Base-by-base conservation (phyloP, 495 filamentous ascomycete species). In the Tuber melanosporum region DNA sequence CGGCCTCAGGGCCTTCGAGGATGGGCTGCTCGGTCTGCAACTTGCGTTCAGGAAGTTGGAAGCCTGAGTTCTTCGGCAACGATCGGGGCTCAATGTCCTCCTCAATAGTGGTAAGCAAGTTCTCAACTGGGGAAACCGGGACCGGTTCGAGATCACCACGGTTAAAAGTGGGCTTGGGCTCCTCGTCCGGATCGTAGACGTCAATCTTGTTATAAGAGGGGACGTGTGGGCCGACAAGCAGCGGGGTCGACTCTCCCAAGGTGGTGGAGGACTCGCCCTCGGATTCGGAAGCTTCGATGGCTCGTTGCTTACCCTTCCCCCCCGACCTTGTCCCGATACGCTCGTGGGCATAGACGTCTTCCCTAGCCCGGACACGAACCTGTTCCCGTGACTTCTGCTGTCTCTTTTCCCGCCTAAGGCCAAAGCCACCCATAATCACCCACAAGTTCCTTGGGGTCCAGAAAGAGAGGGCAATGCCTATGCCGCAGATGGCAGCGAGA, bases 391-490 rank as follows among this genome's bases (percentile, higher is more conserved):
- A 32, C 8, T 66, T 66, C 42, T 76, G 78, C 47, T 62, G 71
- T 46, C 78, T 80, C 77, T 79, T 80, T 44, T 80, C 73, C 39
- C 78, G 62, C 14, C 78, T 77, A 36, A 80, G 79, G 36, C 78
- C 78, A 49, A 80, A 80, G 47, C 78, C 78, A 39, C 78, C 78
- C 74, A 80, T 80, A 36, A 80, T 79, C 57, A 80, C 78, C 78
- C 78, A 80, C 22, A 80, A 44, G 36, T 80, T 76, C 44, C 73
- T 80, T 36, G 78, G 77, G 71, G 78, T 80, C 78, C 78, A 80
- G 57, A 80, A 80, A 42, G 77, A 80, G 45, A 80, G 73, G 22
- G 78, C 78, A 80, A 80, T 80, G 41, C 78, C 78, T 71, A 80
- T 80, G 69, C 78, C 78, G 74, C 79, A 80, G 42, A 80, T 80